phyloP scores from a whole-genome alignment of 140 eudicot species.

The Anethum foeniculum region DNA sequence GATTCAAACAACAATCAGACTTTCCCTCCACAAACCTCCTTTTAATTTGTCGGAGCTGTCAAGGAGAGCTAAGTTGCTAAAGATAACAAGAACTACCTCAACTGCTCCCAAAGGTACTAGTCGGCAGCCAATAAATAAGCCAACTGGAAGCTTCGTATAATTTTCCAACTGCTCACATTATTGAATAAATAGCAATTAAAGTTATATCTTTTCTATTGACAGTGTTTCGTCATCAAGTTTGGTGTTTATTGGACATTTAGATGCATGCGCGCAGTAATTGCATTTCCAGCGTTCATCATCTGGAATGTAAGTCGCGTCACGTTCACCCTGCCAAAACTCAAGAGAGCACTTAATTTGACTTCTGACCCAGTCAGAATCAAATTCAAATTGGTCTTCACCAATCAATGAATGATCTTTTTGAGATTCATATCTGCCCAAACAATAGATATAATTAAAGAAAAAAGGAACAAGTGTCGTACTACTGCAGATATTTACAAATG shows the following conservation, averaged over 20 bases:
- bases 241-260: slow-evolving; percentile 36
- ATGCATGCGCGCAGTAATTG: slow-evolving; percentile 38
- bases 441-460: too few relatives aligned
- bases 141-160: not conserved
- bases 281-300: slow-evolving; percentile 79
- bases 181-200: not conserved
- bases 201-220: not conserved
- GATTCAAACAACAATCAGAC: not conserved
- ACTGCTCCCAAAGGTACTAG: not conserved
- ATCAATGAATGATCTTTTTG: slow-evolving; percentile 64
- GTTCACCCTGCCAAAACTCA: slow-evolving; percentile 75
- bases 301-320: slow-evolving; percentile 52
- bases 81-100: not conserved
- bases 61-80: not conserved
- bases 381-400: slow-evolving; percentile 44
- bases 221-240: slow-evolving; percentile 2
- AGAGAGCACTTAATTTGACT: slow-evolving; percentile 40
- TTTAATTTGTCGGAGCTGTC: not conserved
- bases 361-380: slow-evolving; percentile 45
- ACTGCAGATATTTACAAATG: not conserved
- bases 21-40: not conserved
- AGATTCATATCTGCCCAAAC: slow-evolving; percentile 51
- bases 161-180: not conserved
- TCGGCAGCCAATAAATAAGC: not conserved
- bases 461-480: not conserved